Evolutionary conservation across 1,139 yeast genomes (phyloP).

Genomic region (Debaryomyces sp.): DNA sequence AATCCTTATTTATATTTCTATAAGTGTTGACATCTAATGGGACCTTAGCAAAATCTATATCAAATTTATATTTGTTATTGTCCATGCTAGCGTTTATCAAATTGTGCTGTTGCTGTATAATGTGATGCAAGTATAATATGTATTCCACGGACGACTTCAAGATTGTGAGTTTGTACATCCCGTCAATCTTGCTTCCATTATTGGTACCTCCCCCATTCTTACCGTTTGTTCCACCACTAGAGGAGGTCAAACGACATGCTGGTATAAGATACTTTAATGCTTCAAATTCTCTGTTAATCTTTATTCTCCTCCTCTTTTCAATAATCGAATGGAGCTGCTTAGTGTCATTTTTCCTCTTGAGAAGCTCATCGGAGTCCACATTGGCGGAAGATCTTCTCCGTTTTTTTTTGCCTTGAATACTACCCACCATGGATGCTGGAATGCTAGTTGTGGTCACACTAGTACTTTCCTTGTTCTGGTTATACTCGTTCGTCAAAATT

Average conservation of each 20-base stretch:
- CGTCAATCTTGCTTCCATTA: conserved; percentile 52
- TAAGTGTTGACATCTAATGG: conserved; percentile 61
- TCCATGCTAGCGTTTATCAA: conserved; percentile 25
- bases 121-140: conserved; percentile 66
- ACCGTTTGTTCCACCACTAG: conserved; percentile 11
- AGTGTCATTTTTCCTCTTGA: conserved; percentile 58
- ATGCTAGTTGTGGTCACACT: background rate
- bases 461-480: background rate
- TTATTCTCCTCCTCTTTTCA: conserved; percentile 76
- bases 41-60: conserved; percentile 50
- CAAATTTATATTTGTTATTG: conserved; percentile 33
- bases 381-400: conserved; percentile 50
- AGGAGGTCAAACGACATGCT: conserved; percentile 59
- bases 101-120: conserved; percentile 50
- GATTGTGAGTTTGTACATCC: conserved; percentile 80
- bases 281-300: conserved; percentile 82
- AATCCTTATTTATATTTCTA: conserved; percentile 60
- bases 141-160: conserved; percentile 82
- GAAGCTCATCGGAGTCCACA: conserved; percentile 55
- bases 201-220: conserved; percentile 11
- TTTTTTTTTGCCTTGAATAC: conserved; percentile 33
- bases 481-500: conserved; percentile 43
- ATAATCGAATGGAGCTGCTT: conserved; percentile 74
- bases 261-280: conserved; percentile 78
- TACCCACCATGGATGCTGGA: conserved; percentile 7